Conservation (phyloP, 1,139 yeast species). For the Diutina rugosa region DNA sequence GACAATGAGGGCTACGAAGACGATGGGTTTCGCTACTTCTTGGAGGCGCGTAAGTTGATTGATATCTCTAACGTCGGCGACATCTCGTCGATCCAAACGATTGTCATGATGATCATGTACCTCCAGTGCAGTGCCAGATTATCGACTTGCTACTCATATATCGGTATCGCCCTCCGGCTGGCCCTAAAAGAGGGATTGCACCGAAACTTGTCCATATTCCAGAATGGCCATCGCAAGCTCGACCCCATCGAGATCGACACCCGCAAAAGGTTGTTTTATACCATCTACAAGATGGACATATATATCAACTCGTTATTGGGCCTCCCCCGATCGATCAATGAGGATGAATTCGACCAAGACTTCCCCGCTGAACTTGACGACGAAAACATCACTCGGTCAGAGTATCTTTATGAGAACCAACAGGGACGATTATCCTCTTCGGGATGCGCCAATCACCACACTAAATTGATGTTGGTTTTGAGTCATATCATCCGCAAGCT, state of each 20-base stretch:
- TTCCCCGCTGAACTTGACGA: constrained; percentile 79
- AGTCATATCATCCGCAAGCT: constrained; percentile 30
- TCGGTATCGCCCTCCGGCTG: constrained; percentile 83
- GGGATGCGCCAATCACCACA: constrained; percentile 79
- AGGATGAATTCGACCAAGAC: constrained; percentile 82
- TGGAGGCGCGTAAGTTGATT: constrained; percentile 1
- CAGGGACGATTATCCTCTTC: constrained; percentile 48
- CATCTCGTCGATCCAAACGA: constrained; percentile 48
- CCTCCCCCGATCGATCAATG: constrained; percentile 61
- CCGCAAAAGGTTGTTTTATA: constrained; percentile 75
- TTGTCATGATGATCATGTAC: constrained; percentile 61
- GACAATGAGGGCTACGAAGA: not conserved
- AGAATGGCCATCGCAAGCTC: constrained; percentile 35
- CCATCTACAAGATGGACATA: constrained; percentile 84
- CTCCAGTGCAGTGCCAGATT: constrained; percentile 84
- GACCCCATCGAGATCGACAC: constrained; percentile 81
- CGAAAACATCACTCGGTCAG: constrained; percentile 65
- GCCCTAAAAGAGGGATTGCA: constrained; percentile 84
- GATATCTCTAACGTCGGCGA: constrained; percentile 33
- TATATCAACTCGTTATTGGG: constrained; percentile 86
- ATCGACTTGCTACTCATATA: constrained; percentile 82
- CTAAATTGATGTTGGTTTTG: constrained; percentile 44
- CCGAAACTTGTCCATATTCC: constrained; percentile 46
- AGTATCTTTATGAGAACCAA: constrained; percentile 26
- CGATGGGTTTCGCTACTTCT: constrained; percentile 1